Percentiles rank a stretch among this genome's conserved stretches.
Evolutionary conservation across 1,139 yeast genomes (phyloP).

Genomic region (Saccharomycopsis phalli): DNA sequence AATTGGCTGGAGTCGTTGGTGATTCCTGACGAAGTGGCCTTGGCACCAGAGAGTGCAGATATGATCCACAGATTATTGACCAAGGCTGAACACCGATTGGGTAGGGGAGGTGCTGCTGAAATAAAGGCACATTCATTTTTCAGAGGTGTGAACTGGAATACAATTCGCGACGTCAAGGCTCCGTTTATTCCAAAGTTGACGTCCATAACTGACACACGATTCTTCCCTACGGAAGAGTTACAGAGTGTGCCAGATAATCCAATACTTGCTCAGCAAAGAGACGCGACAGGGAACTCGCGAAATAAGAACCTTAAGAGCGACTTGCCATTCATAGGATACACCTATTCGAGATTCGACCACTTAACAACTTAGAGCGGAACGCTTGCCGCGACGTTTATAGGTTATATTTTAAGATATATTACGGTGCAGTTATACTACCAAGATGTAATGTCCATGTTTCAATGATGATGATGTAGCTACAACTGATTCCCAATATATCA

Average conservation of each 20-base stretch:
- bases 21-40: conserved; percentile 92
- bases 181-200: conserved; percentile 84
- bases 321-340: conserved; percentile 93
- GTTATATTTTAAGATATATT: no score
- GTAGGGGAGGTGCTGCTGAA: conserved; percentile 86
- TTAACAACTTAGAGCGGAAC: conserved; percentile 51
- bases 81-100: conserved; percentile 76
- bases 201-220: conserved; percentile 90
- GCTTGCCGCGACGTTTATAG: no score
- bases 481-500: conserved; percentile 36
- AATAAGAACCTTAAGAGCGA: conserved; percentile 61
- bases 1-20: conserved; percentile 91
- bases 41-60: conserved; percentile 91
- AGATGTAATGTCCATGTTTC: neutral
- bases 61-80: conserved; percentile 76
- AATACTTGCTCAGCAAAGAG: conserved; percentile 67
- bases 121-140: conserved; percentile 89
- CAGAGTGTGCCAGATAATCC: conserved; percentile 94
- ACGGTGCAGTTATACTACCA: neutral
- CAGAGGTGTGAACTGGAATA: conserved; percentile 94
- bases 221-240: conserved; percentile 96
- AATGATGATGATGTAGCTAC: conserved; percentile 30
- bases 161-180: conserved; percentile 86
- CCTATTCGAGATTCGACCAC: conserved; percentile 89
- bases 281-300: conserved; percentile 31